Evolutionary conservation across 139 green algal species (phyloP).

Genomic region (Medakamo hakoo): DNA sequence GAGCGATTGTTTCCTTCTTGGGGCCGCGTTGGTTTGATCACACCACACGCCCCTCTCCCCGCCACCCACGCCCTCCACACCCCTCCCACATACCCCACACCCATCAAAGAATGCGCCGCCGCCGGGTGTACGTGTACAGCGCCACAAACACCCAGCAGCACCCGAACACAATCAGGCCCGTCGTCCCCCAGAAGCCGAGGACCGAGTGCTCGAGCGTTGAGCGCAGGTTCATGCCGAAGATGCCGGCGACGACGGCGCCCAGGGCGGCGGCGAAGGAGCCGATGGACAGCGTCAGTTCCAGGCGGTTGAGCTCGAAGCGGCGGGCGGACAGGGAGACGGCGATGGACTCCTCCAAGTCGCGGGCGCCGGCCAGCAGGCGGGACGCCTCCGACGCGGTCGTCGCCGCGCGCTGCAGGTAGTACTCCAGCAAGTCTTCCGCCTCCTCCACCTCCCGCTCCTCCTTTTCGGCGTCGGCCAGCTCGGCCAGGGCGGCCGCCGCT

Average conservation of each 20-base stretch:
- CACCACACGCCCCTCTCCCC: no score
- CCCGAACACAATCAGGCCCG: slow-evolving; percentile 48
- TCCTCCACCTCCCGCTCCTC: slow-evolving; percentile 46
- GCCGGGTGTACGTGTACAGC: slow-evolving; percentile 58
- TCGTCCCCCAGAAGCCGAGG: slow-evolving; percentile 67
- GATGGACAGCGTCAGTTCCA: slow-evolving; percentile 81
- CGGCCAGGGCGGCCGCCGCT: not conserved
- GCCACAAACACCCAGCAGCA: slow-evolving; percentile 49
- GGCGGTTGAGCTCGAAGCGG: slow-evolving; percentile 70
- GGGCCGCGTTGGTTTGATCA: no score
- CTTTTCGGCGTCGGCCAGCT: slow-evolving; percentile 9
- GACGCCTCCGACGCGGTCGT: slow-evolving; percentile 55
- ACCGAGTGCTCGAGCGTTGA: slow-evolving; percentile 55
- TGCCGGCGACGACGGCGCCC: slow-evolving; percentile 70
- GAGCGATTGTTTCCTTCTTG: no score
- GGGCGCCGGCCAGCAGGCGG: slow-evolving; percentile 52
- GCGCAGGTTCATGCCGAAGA: slow-evolving; percentile 66
- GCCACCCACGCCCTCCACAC: no score
- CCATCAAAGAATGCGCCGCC: slow-evolving; percentile 55
- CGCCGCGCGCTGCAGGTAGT: slow-evolving; percentile 75
- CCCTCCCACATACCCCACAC: no score
- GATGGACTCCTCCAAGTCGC: slow-evolving; percentile 85
- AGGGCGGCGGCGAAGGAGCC: slow-evolving; percentile 73
- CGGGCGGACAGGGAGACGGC: slow-evolving; percentile 61
- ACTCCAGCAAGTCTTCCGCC: slow-evolving; percentile 87